These are phyloP conservation scores for Amylostereum chailletii DNA, from an alignment of 1,284 basidiomycete species.

Conservation along the genomic window DNA sequence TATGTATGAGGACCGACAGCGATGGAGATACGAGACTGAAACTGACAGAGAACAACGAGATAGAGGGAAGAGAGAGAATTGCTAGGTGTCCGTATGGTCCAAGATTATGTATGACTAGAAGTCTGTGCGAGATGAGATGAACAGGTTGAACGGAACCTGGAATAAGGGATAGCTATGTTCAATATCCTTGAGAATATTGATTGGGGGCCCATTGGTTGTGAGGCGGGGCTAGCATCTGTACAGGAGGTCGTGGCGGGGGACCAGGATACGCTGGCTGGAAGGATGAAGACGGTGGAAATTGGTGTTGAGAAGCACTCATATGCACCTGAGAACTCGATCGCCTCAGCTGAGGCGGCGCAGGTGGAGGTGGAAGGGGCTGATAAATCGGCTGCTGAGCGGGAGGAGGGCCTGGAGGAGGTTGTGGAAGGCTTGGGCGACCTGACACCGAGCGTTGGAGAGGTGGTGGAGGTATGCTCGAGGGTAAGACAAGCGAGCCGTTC, in stretches of 20 bases:
- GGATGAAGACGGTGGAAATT: conserved; percentile 14
- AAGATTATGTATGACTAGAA: too few relatives aligned
- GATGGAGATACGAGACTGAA: too few relatives aligned
- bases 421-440: conserved; percentile 25
- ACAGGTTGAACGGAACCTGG: too few relatives aligned
- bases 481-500: background rate
- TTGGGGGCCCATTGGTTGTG: conserved; percentile 4
- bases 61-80: too few relatives aligned
- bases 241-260: conserved; percentile 28
- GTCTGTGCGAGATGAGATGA: too few relatives aligned
- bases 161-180: too few relatives aligned
- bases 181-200: too few relatives aligned
- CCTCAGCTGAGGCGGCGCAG: conserved; percentile 25
- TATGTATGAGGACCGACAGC: too few relatives aligned
- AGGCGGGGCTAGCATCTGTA: conserved; percentile 9
- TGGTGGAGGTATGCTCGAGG: conserved; percentile 1
- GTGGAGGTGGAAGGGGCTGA: conserved; percentile 26
- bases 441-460: conserved; percentile 3
- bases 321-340: conserved; percentile 18
- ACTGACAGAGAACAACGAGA: too few relatives aligned
- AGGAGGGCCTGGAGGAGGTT: conserved; percentile 24
- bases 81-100: too few relatives aligned
- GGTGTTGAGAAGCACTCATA: conserved; percentile 11
- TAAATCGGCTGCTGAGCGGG: conserved; percentile 18
- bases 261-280: conserved; percentile 24